Evolutionary conservation across 2,329 filamentous ascomycete genomes (phyloP), one percentile per base, ranked within the genome.

Genomic region (Triangularia verruculosa): DNA sequence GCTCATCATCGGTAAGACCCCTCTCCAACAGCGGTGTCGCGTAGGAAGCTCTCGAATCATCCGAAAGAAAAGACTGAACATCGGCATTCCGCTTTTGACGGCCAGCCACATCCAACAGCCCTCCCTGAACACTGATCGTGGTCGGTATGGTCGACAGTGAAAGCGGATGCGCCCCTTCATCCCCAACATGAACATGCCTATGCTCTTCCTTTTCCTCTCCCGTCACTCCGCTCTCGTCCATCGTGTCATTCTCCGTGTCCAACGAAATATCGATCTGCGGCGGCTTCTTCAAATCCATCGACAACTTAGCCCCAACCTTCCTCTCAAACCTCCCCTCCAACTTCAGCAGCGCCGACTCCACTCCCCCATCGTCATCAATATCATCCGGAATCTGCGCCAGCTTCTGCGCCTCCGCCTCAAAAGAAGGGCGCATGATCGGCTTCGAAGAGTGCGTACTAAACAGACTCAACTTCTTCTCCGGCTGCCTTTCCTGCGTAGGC

Each of bases 311-410:
- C 0, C 74, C 66, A 0, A 56, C 17, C 69, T 76, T 85, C 69
- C 83, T 87, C 72, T 89, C 84, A 70, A 89, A 95, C 69, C 87
- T 94, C 9, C 95, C 95, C 78, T 99, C 95, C 0, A 99, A 82
- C 72, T 98, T 99, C 70, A 93, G 78, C 58, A 99, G 76, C 0
- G 95, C 92, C n/a, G 93, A 93, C 73, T 98, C 95, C 25, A 98
- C 88, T 12, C 94, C 94, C 6, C 92, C 92, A 72, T 96, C 91
- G 54, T 89, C 89, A 65, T 88, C 84, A 15, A 79, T 74, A 39
- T 96, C 92, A 72, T 97, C 93, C 0, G 94, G 92, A 25, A 98
- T 91, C 61, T 91, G 88, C 1, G 93, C 92, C 61, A 99, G 85
- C 70, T 91, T 91, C 64, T 93, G 88, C 1, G 96, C 92, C 71